Base-by-base conservation (phyloP, 106 monocot species). In the Dioscorea alata region DNA sequence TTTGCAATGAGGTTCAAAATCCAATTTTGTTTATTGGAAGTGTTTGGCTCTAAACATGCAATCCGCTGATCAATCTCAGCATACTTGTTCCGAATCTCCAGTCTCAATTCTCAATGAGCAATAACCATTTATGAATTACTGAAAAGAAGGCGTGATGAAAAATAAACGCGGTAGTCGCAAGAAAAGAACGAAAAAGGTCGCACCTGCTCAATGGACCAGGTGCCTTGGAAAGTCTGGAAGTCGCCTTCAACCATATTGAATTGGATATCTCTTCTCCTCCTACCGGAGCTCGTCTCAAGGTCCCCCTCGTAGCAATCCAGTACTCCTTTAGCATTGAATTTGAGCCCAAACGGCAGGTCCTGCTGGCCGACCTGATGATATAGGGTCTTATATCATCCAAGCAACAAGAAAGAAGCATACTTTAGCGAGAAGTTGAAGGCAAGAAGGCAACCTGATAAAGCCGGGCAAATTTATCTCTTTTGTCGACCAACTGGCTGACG, bases 181-280 rank as follows among this genome's bases (percentile, higher is more conserved):
- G 34, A 74, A 32, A 5, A 60, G 24, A 61, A 10, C 12, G 50
- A 63, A 57, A 57, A 60, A 33, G 7, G 17, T 57, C 50, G 58
- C n/a, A 86, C 88, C 86, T 96, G 80, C 59, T 82, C 53, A 50
- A 96, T 89, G 35, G 80, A 96, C 96, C 96, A 96, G 57, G 64
- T 73, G 9, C 92, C 96, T 61, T 89, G 75, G 70, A 97, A 97
- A 7, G 50, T 70, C 75, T 82, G 64, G 57, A 97, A 97, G 53
- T 97, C 96, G 13, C 96, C 96, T 23, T 97, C 86, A 9, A 97
- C 66, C 96, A 97, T 92, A 64, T 68, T 84, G 61, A 97, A 97
- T 16, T 89, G 86, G n/a, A 97, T 89, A 15, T 88, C 78, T 75
- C 96, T 88, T 71, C 77, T 84, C 63, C 69, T 54, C 21, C 79